Evolutionary conservation across 2,329 filamentous ascomycete species (phyloP).

Genomic region (Ilyonectria mors-panacis): DNA sequence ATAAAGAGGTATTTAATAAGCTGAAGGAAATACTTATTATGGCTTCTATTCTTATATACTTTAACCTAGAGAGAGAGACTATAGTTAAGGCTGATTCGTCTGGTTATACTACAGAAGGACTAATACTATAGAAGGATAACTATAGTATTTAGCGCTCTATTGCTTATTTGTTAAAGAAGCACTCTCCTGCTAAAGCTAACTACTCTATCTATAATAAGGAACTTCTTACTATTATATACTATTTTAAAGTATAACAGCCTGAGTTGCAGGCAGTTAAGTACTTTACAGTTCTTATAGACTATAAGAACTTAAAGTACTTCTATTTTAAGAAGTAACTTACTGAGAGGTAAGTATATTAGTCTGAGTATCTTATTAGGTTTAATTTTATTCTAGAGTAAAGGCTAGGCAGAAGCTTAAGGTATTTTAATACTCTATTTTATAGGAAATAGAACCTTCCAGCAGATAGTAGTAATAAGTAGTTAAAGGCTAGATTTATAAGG

Average conservation of each 20-base stretch:
- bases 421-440: not conserved
- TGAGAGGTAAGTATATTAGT: not conserved
- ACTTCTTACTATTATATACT: not conserved
- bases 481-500: too few species aligned
- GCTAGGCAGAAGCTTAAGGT: not conserved
- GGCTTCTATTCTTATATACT: too few species aligned
- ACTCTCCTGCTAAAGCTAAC: too few species aligned
- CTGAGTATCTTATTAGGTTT: not conserved
- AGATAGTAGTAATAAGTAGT: too few species aligned
- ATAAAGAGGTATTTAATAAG: too few species aligned
- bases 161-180: not conserved
- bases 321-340: not conserved
- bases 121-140: too few species aligned
- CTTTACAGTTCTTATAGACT: not conserved
- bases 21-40: too few species aligned
- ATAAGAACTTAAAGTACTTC: not conserved
- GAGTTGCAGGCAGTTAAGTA: not conserved
- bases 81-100: too few species aligned
- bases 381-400: not conserved
- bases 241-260: not conserved
- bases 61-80: too few species aligned
- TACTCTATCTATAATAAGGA: too few species aligned
- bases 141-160: not conserved
- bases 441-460: too few species aligned
- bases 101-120: too few species aligned